A percentile compares a stretch with the other conserved stretches of the same genome.
Evolutionary conservation across 352 stramenopile species (phyloP).

Genomic region (Globisporangium acanthophoron): DNA sequence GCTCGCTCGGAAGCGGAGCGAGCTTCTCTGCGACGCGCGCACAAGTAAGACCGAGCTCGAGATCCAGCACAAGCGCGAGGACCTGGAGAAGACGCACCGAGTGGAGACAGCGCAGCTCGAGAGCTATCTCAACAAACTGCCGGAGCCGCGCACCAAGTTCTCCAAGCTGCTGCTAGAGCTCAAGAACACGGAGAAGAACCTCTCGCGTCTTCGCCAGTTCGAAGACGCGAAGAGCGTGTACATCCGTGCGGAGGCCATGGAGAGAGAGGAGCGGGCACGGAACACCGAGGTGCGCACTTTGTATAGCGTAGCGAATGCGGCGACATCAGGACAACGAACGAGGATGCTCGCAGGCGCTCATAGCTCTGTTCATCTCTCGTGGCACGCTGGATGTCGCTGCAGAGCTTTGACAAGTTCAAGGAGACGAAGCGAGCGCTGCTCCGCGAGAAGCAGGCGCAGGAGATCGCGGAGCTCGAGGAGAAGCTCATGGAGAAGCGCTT

Average conservation of each 20-base stretch:
- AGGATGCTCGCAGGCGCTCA: too few relatives aligned
- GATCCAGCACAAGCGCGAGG: constrained; percentile 37
- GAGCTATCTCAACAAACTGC: constrained; percentile 45
- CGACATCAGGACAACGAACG: too few relatives aligned
- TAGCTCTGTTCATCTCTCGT: too few relatives aligned
- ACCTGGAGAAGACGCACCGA: constrained; percentile 54
- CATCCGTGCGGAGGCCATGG: constrained; percentile 44
- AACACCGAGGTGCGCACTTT: constrained; percentile 21
- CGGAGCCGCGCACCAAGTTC: constrained; percentile 61
- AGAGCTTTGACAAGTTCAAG: constrained; percentile 62
- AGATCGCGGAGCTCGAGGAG: constrained; percentile 53
- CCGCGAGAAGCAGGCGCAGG: constrained; percentile 44
- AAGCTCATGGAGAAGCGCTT: constrained; percentile 74
- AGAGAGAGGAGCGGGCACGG: constrained; percentile 42
- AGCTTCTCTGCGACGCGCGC: constrained; percentile 26
- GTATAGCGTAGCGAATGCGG: neutral
- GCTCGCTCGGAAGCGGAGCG: constrained; percentile 32
- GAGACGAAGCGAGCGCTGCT: constrained; percentile 46
- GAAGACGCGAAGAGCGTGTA: constrained; percentile 77
- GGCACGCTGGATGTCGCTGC: neutral
- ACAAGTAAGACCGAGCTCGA: constrained; percentile 27
- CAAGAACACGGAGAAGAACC: constrained; percentile 64
- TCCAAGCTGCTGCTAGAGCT: constrained; percentile 66
- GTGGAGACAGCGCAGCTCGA: constrained; percentile 62
- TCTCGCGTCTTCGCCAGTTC: constrained; percentile 54